phyloP scores from a whole-genome alignment of 1,284 basidiomycete genomes.

The Microbotryum lychnidis-dioicae region DNA sequence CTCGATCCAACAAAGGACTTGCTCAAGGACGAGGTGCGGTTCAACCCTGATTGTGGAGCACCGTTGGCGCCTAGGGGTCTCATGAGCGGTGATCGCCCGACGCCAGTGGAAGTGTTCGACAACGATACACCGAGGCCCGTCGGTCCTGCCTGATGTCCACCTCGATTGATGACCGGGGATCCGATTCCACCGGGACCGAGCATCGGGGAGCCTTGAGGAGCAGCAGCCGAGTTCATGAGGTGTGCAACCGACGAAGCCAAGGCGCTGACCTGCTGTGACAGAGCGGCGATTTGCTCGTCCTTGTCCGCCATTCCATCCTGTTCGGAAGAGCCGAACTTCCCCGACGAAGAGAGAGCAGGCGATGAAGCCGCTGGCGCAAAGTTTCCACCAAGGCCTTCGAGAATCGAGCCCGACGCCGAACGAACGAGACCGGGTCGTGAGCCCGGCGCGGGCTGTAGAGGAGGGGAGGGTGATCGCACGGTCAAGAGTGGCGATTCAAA shows the following conservation, averaged over 20 bases:
- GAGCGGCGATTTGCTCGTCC: slow-evolving; percentile 27
- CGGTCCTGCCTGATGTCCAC: not conserved
- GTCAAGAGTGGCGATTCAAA: slow-evolving; percentile 26
- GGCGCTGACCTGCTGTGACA: slow-evolving; percentile 24
- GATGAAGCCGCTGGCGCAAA: not conserved
- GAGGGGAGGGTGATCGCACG: slow-evolving; percentile 23
- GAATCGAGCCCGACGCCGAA: not conserved
- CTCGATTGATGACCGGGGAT: too few relatives aligned
- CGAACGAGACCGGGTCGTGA: not conserved
- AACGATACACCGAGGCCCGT: not conserved
- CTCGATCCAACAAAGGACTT: not conserved
- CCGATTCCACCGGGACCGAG: too few relatives aligned
- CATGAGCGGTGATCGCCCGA: not conserved
- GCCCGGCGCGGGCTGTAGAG: slow-evolving; percentile 3
- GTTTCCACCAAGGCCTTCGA: too few relatives aligned
- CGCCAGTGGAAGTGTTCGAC: not conserved
- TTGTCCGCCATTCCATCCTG: slow-evolving; percentile 8
- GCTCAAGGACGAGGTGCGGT: slow-evolving; percentile 5
- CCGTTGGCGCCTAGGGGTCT: too few relatives aligned
- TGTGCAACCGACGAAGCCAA: slow-evolving; percentile 23
- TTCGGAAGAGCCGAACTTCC: slow-evolving; percentile 3
- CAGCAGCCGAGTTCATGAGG: slow-evolving; percentile 8
- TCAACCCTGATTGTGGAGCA: slow-evolving; percentile 3
- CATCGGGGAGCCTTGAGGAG: not conserved
- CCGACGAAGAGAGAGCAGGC: not conserved